phyloP scores from a whole-genome alignment of 2,329 filamentous ascomycete species.

The Pseudogymnoascus sp. region DNA sequence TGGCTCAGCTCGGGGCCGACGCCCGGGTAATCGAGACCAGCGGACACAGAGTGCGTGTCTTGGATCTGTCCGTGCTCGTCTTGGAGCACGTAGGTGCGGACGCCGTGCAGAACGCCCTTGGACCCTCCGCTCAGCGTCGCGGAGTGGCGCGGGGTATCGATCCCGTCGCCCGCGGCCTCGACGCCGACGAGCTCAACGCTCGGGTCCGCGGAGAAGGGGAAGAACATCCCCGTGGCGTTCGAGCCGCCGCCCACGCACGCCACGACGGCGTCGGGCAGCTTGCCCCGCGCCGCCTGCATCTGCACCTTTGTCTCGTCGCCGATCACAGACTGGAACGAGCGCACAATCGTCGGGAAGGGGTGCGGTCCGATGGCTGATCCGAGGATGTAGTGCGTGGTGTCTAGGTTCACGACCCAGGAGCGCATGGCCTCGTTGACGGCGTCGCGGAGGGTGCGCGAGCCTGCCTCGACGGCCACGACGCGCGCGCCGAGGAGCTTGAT shows the following conservation, averaged over 20 bases:
- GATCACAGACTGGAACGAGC: conserved; percentile 96
- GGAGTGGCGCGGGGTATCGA: conserved; percentile 77
- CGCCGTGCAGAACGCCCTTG: conserved; percentile 91
- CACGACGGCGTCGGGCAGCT: conserved; percentile 90
- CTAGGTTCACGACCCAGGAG: conserved; percentile 85
- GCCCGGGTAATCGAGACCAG: conserved; percentile 92
- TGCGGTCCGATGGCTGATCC: conserved; percentile 96
- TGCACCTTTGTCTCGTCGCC: conserved; percentile 90
- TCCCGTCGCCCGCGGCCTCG: conserved; percentile 87
- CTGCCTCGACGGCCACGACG: conserved; percentile 87
- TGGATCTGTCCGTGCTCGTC: conserved; percentile 85
- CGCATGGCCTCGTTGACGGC: conserved; percentile 94
- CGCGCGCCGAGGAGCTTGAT: conserved; percentile 93
- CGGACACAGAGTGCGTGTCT: conserved; percentile 94
- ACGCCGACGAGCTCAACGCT: conserved; percentile 86
- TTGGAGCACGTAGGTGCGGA: conserved; percentile 91
- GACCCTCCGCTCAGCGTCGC: conserved; percentile 80
- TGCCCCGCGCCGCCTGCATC: conserved; percentile 74
- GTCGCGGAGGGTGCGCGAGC: conserved; percentile 72
- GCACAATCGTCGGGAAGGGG: conserved; percentile 94
- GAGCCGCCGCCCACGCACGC: conserved; percentile 93
- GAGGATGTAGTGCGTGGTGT: conserved; percentile 96
- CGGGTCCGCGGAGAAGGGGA: conserved; percentile 80
- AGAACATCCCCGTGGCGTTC: conserved; percentile 97
- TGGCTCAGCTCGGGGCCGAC: conserved; percentile 85